Percentiles rank a stretch among this genome's conserved stretches.
Evolutionary conservation across 257 asterid species (phyloP).

Genomic region (Nicotiana attenuata): DNA sequence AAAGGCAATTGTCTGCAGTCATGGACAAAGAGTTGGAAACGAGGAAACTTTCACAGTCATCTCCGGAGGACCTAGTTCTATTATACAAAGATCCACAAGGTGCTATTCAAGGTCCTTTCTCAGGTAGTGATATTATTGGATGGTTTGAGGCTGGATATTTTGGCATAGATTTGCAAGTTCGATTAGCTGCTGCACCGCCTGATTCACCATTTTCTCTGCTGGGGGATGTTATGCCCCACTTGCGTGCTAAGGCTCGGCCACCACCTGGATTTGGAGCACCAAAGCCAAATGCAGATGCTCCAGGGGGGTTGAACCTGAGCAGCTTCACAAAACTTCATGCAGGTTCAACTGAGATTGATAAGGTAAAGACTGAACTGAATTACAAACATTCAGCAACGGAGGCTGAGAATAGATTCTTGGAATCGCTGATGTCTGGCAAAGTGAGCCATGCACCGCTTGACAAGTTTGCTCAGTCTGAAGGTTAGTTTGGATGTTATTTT

Average conservation of each 20-base stretch:
- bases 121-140: conserved; percentile 88
- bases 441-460: conserved; percentile 42
- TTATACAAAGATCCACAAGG: conserved; percentile 93
- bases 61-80: conserved; percentile 86
- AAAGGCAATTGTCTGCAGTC: conserved; percentile 54
- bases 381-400: conserved; percentile 45
- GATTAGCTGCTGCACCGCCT: conserved; percentile 59
- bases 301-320: conserved; percentile 37
- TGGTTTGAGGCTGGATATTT: conserved; percentile 98
- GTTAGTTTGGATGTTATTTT: conserved; percentile 29
- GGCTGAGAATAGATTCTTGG: conserved; percentile 82
- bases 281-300: conserved; percentile 60
- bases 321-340: conserved; percentile 43
- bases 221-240: conserved; percentile 98
- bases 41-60: conserved; percentile 40
- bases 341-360: conserved; percentile 48
- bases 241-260: conserved; percentile 87
- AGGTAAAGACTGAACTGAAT: conserved; percentile 48
- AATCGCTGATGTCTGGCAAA: conserved; percentile 78
- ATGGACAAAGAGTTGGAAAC: conserved; percentile 52
- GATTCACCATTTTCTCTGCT: conserved; percentile 69
- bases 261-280: conserved; percentile 93
- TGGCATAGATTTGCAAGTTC: conserved; percentile 94
- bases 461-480: conserved; percentile 66
- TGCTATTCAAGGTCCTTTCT: conserved; percentile 83